Percentiles rank a stretch among this genome's conserved stretches.
These are phyloP conservation scores for Pyrenula massariospora DNA, from an alignment of 495 filamentous ascomycete genomes.

Conservation along the genomic window DNA sequence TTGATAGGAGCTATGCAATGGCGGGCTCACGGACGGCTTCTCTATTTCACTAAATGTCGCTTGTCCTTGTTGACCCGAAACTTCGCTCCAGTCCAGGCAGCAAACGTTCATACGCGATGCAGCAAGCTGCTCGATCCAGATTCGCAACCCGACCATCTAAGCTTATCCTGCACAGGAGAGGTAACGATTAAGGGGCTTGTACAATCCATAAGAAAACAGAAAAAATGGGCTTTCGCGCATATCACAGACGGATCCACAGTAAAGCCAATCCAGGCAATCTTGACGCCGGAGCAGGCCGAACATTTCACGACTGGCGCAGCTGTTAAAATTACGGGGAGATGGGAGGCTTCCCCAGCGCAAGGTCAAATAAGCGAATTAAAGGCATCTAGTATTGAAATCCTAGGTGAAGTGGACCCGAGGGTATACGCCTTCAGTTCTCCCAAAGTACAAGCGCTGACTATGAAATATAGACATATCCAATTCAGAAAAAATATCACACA, in stretches of 20 bases:
- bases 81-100: background rate
- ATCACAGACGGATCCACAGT: constrained; percentile 81
- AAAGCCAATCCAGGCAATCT: constrained; percentile 67
- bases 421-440: constrained; percentile 35
- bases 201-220: constrained; percentile 77
- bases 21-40: background rate
- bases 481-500: constrained; percentile 91
- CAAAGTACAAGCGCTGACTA: constrained; percentile 4
- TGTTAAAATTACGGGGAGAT: constrained; percentile 67
- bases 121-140: background rate
- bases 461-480: constrained; percentile 58
- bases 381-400: constrained; percentile 49
- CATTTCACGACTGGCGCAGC: constrained; percentile 74
- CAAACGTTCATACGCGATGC: background rate
- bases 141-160: background rate
- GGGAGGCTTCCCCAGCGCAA: constrained; percentile 57
- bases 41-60: background rate
- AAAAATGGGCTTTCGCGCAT: constrained; percentile 68
- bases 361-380: constrained; percentile 73
- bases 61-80: background rate
- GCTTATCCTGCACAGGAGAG: constrained; percentile 19
- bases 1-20: background rate
- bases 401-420: constrained; percentile 68
- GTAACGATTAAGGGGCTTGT: constrained; percentile 68
- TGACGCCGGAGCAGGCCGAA: constrained; percentile 57